Evolutionary conservation across 2,329 filamentous ascomycete species (phyloP).

Genomic region (Apiospora sp.): DNA sequence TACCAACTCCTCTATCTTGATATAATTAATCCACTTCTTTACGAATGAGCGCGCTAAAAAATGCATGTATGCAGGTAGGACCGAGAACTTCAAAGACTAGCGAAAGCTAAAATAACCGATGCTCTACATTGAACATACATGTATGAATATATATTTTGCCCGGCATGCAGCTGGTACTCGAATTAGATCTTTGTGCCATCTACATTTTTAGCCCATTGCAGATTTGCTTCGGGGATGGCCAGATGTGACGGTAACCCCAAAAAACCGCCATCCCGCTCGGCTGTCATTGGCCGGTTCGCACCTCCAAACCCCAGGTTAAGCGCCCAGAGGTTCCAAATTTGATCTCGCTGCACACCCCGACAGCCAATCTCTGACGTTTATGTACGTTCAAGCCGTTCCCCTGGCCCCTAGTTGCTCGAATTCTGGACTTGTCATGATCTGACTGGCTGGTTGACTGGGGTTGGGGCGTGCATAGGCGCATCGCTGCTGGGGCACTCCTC

Average conservation of each 20-base stretch:
- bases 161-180: background rate
- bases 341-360: conserved; percentile 2
- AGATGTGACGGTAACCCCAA: conserved; percentile 9
- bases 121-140: background rate
- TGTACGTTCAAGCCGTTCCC: conserved; percentile 19
- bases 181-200: background rate
- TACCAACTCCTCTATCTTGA: background rate
- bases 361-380: conserved; percentile 28
- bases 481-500: conserved; percentile 24
- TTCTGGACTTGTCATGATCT: conserved; percentile 33
- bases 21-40: background rate
- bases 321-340: conserved; percentile 19
- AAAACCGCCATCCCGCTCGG: background rate
- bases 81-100: background rate
- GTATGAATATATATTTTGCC: background rate
- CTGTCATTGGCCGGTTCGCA: background rate
- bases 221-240: background rate
- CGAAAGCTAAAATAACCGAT: background rate
- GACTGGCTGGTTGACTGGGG: conserved; percentile 23
- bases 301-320: conserved; percentile 10
- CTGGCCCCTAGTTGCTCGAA: conserved; percentile 29
- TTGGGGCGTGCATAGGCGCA: conserved; percentile 29
- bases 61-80: background rate
- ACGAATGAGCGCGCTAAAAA: background rate
- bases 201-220: conserved; percentile 6